phyloP scores from a whole-genome alignment of 163 green algal species.

The Scenedesmus sp. region DNA sequence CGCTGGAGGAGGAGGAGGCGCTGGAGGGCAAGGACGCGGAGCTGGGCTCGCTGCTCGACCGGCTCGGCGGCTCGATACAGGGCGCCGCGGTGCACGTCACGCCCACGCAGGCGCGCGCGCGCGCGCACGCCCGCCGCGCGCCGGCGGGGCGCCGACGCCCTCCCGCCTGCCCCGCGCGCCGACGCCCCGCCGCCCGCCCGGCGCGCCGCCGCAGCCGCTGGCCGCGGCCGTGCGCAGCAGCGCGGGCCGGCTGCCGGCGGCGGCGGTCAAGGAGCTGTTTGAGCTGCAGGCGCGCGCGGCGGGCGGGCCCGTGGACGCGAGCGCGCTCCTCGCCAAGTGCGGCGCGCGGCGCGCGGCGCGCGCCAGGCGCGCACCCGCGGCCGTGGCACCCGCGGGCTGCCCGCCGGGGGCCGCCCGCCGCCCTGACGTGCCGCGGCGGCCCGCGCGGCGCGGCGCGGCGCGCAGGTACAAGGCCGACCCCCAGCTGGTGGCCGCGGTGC shows the following conservation, averaged over 20 bases:
- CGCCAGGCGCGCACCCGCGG: no score
- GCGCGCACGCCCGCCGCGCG: neutral
- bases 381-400: no score
- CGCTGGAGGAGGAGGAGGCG: constrained; percentile 39
- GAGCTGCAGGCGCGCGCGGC: constrained; percentile 29
- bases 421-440: no score
- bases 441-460: neutral
- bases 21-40: constrained; percentile 21
- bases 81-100: constrained; percentile 15
- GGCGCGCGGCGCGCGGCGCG: no score
- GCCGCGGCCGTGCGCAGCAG: neutral
- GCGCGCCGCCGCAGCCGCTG: neutral
- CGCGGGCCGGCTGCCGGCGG: constrained; percentile 20
- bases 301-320: constrained; percentile 15
- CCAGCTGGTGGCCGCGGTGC: constrained; percentile 1
- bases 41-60: constrained; percentile 22
- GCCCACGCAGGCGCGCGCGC: neutral
- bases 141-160: neutral
- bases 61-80: constrained; percentile 27
- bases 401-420: no score
- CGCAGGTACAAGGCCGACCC: constrained; percentile 33
- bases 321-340: constrained; percentile 15
- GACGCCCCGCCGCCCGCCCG: no score
- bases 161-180: no score
- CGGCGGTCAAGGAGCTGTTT: constrained; percentile 35